Conservation (phyloP, 345 rosid genomes). For the Angophora floribunda region DNA sequence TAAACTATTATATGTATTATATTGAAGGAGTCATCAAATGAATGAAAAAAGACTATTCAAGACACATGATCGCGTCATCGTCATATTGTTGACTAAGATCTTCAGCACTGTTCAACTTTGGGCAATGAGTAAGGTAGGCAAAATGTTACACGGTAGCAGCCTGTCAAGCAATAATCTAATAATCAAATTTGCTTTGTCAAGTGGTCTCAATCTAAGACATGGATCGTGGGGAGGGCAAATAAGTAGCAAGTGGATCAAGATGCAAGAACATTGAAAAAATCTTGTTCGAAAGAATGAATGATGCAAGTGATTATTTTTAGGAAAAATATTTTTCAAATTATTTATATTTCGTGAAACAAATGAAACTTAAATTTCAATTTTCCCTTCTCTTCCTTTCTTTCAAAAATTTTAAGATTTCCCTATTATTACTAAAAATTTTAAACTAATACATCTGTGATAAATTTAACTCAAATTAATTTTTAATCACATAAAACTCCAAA, state of each 20-base stretch:
- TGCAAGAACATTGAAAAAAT: background rate
- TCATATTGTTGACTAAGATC: background rate
- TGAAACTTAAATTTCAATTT: fast-evolving
- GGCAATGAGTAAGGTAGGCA: background rate
- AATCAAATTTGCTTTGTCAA: too few species aligned
- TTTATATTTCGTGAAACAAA: too few species aligned
- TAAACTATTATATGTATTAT: background rate
- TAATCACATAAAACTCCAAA: too few species aligned
- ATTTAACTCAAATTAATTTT: too few species aligned
- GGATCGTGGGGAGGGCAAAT: background rate
- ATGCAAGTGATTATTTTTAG: too few species aligned
- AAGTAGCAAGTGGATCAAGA: background rate
- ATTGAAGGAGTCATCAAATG: background rate
- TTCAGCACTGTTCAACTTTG: background rate
- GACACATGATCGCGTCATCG: background rate
- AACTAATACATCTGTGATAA: too few species aligned
- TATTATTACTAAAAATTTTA: too few species aligned
- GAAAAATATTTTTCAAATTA: fast-evolving
- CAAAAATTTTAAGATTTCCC: too few species aligned
- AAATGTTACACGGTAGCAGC: background rate
- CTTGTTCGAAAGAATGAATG: background rate
- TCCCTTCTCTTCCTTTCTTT: background rate
- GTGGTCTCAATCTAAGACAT: background rate
- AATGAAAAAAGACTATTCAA: background rate
- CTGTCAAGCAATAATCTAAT: background rate